Evolutionary conservation across 2,329 filamentous ascomycete genomes (phyloP).

Genomic region (Diaporthe sp.): DNA sequence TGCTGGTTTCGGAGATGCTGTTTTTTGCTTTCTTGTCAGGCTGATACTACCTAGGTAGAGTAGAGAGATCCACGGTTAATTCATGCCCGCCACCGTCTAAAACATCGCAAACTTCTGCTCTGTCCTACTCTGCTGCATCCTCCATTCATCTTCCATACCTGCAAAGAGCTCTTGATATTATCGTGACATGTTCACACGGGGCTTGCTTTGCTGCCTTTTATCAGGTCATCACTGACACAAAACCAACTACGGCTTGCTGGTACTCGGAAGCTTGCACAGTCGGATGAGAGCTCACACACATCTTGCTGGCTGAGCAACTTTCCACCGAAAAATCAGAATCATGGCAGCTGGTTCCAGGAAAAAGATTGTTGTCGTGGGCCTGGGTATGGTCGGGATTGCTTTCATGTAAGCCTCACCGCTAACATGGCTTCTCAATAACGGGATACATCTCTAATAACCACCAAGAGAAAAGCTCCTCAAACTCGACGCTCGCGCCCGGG

Average conservation of each 20-base stretch:
- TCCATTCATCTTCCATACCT: neutral
- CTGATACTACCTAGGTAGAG: neutral
- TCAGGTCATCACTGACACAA: neutral
- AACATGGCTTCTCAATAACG: neutral
- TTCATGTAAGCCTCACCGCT: constrained; percentile 76
- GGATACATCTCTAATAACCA: neutral
- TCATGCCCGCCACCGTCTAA: constrained; percentile 11
- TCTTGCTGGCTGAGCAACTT: neutral
- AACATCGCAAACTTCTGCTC: neutral
- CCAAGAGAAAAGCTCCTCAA: constrained; percentile 89
- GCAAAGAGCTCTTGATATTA: neutral
- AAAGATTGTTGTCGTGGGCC: constrained; percentile 83
- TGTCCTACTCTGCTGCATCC: neutral
- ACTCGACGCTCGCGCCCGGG: constrained; percentile 78
- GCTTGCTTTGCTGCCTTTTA: neutral
- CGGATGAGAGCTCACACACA: neutral
- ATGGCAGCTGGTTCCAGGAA: constrained; percentile 65
- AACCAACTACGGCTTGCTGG: neutral
- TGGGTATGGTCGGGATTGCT: constrained; percentile 92
- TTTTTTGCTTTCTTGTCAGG: neutral
- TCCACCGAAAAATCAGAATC: neutral
- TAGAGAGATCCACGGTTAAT: neutral
- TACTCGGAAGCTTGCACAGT: neutral
- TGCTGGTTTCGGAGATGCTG: constrained; percentile 30
- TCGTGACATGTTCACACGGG: neutral